Base-by-base conservation (phyloP, 2,329 filamentous ascomycete genomes). In the Knufia fluminis region DNA sequence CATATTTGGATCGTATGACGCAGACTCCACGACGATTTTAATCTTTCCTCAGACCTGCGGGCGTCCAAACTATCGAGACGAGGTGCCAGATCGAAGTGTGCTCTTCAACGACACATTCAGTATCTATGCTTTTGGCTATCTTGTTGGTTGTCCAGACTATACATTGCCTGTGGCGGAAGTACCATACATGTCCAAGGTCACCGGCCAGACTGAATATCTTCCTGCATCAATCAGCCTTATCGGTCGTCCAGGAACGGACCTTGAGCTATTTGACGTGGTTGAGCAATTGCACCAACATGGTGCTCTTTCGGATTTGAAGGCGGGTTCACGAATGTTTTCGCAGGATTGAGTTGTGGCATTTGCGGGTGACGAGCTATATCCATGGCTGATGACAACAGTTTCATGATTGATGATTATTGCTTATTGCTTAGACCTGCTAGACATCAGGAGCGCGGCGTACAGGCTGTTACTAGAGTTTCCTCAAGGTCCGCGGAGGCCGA, bases 81-180 rank as follows among this genome's bases (percentile, higher is more conserved):
- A 55, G 23, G 22, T 55, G 16, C 42, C 56, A 23, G 47, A 26
- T 8, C 39, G 45, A 17, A 49, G 20, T 10, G 48, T 48, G 12
- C 46, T 65, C n/a, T 72, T 73, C 56, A 68, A 66, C 60, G 57
- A 67, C 41, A 71, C 69, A 65, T 74, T 76, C 58, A 71, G 71
- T 41, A 60, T 54, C 24, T 63, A 71, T 38, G 52, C 56, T 10
- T 55, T 58, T 41, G 56, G 56, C 3, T 55, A 58, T 45, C 51
- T 63, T 48, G 58, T 58, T 17, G 69, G 66, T 33, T 64, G 64
- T 24, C 70, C 71, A 0, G 71, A 73, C 49, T 62, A 60, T 19
- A 69, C 71, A 1, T 64, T 69, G 31, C 69, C 71, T 0, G 59
- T 73, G 2, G 70, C 74, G 1, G 62, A 74, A 57, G 60, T 68